A percentile compares a stretch with the other conserved stretches of the same genome.
These are phyloP conservation scores for Fusarium verticillioides DNA, from an alignment of 2,329 filamentous ascomycete species.

Conservation along the genomic window DNA sequence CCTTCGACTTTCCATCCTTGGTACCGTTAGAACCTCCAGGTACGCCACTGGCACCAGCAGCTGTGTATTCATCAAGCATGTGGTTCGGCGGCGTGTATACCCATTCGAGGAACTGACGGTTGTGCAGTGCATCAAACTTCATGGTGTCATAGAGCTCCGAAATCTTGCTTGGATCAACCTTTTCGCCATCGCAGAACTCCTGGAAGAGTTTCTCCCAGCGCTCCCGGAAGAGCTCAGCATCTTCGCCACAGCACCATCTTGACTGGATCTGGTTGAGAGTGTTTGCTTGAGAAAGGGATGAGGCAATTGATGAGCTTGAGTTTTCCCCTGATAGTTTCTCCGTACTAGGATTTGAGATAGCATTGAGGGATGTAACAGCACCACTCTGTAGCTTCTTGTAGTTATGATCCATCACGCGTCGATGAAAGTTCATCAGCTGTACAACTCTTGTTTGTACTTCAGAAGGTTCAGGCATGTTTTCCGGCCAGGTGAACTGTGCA, in stretches of 20 bases:
- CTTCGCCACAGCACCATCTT: constrained; percentile 96
- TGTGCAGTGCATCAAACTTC: constrained; percentile 99
- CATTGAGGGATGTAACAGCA: constrained; percentile 70
- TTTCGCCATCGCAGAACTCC: constrained; percentile 96
- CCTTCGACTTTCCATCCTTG: constrained; percentile 56
- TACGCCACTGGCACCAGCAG: constrained; percentile 49
- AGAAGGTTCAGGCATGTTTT: constrained; percentile 92
- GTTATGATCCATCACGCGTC: constrained; percentile 94
- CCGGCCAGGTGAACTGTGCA: constrained; percentile 97
- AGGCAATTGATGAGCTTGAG: constrained; percentile 57
- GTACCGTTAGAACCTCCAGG: constrained; percentile 44
- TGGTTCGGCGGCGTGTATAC: constrained; percentile 88
- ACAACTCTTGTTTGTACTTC: constrained; percentile 93
- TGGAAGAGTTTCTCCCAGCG: constrained; percentile 98
- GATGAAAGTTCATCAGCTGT: constrained; percentile 97
- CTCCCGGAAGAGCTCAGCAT: constrained; percentile 93
- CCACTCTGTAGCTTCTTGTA: constrained; percentile 81
- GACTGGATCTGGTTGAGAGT: constrained; percentile 80
- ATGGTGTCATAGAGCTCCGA: constrained; percentile 99
- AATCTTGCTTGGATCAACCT: constrained; percentile 98
- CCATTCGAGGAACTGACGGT: constrained; percentile 96
- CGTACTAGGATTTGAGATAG: constrained; percentile 62
- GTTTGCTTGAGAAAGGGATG: constrained; percentile 69
- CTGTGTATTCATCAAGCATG: constrained; percentile 76
- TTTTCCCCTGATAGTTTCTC: constrained; percentile 58